Percentiles rank a stretch among this genome's conserved stretches.
Conservation (phyloP, 805 yeast species). For the Hanseniaspora guilliermondii region DNA sequence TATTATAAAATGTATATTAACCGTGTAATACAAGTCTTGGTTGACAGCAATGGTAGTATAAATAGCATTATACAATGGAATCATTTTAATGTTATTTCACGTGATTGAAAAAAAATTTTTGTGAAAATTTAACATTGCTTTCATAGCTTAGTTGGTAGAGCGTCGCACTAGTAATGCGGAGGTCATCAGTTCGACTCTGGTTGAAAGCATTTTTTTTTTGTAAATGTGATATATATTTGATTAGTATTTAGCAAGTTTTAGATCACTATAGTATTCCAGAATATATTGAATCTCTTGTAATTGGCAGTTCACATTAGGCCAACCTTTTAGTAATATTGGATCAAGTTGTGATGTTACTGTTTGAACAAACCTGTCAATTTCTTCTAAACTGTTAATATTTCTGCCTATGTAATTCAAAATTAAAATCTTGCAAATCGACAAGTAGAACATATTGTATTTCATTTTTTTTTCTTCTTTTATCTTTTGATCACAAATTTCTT, state of each 20-base stretch:
- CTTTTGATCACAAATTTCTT: neutral
- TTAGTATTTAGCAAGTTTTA: neutral
- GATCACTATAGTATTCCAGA: neutral
- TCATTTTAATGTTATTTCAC: neutral
- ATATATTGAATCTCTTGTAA: neutral
- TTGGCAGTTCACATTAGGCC: neutral
- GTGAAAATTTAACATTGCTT: conserved; percentile 25
- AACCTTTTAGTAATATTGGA: neutral
- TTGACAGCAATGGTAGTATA: too few relatives aligned
- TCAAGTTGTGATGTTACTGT: neutral
- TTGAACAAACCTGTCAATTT: neutral
- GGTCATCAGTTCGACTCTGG: conserved; percentile 73
- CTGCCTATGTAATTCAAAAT: neutral
- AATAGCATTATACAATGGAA: too few relatives aligned
- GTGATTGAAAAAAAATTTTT: neutral
- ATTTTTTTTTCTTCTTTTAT: neutral
- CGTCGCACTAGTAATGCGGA: conserved; percentile 83
- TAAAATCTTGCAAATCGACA: neutral
- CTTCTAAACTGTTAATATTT: neutral
- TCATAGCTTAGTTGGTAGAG: conserved; percentile 67
- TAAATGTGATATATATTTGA: neutral
- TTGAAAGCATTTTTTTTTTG: conserved; percentile 38
- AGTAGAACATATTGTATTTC: neutral
- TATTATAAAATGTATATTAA: too few relatives aligned
- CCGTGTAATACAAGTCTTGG: too few relatives aligned